Evolutionary conservation across 805 yeast species (phyloP), one percentile per base, ranked within the genome.

Genomic region (Hanseniaspora lindneri): DNA sequence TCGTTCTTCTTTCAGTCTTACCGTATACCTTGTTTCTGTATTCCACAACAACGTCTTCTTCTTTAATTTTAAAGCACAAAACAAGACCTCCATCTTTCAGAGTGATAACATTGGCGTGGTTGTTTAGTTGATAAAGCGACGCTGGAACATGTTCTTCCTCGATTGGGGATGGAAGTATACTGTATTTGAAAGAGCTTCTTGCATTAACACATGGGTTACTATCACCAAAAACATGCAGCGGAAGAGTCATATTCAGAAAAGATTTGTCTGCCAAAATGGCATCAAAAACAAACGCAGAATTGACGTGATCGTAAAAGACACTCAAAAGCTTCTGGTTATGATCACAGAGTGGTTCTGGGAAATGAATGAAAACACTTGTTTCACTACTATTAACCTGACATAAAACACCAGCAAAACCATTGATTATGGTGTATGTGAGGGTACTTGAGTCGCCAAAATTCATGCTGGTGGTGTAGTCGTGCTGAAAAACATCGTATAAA

Each of bases 61-160:
- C 29, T 11, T 20, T 13, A 8, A 36, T 11, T n/a, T 36, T 36
- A 10, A 17, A 36, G 3, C 29, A 20, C 17, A 44, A 19, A 4
- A 44, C 9, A 28, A 44, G 27, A 28, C 48, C 48, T 16, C 48
- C 41, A n/a, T 37, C 14, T 13, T 44, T 29, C 30, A 36, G n/a
- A 7, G 48, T 30, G 3, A 44, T 29, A 11, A 37, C 5, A 21
- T 44, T 44, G 11, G 25, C 16, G n/a, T 35, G 29, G 21, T 44
- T 44, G 13, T 44, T 44, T 8, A 37, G 2, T 17, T 44, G 49
- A 20, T 37, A 37, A 4, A 44, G 14, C 3, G 36, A 33, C 7
- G 21, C 9, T 11, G 49, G 32, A 4, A 29, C 20, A 6, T 30
- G 16, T 8, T 29, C 19, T 3, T 29, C 19, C 3, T 17, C 19